Conservation (phyloP, 78 protist genomes). For the Dictyostelium capitatum region DNA sequence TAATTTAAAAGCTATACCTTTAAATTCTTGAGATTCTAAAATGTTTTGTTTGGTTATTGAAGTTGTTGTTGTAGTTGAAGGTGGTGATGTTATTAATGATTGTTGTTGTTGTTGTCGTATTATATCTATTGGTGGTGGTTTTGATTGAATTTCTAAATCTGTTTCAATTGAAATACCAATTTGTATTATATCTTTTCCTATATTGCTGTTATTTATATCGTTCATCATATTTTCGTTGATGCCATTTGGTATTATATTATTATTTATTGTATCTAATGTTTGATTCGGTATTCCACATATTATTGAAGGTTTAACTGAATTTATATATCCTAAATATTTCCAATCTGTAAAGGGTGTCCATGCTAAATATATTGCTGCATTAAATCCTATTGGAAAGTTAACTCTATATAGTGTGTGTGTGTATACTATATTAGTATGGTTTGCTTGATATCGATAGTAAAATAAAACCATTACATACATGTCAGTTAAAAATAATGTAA, state of each 20-base stretch:
- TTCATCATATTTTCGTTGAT: neutral
- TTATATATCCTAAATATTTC: slow-evolving; percentile 54
- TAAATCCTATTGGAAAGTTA: slow-evolving; percentile 33
- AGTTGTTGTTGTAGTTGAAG: neutral
- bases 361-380: slow-evolving; percentile 66
- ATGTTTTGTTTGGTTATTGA: neutral
- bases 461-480: slow-evolving; percentile 16
- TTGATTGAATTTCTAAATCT: slow-evolving; percentile 35
- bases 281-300: slow-evolving; percentile 23
- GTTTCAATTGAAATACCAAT: slow-evolving; percentile 66
- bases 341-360: slow-evolving; percentile 51
- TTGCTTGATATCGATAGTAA: too few species aligned
- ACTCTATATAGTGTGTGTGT: neutral
- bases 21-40: slow-evolving; percentile 48
- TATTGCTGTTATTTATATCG: neutral
- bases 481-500: slow-evolving; percentile 55
- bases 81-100: neutral
- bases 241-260: too few species aligned
- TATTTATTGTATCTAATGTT: neutral
- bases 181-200: slow-evolving; percentile 13
- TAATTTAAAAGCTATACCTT: slow-evolving; percentile 64
- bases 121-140: neutral
- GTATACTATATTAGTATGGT: neutral
- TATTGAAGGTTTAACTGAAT: slow-evolving; percentile 30
- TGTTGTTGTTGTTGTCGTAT: slow-evolving; percentile 19